Base-by-base conservation (phyloP, 2,329 filamentous ascomycete species). In the Stemphylium vesicarium region DNA sequence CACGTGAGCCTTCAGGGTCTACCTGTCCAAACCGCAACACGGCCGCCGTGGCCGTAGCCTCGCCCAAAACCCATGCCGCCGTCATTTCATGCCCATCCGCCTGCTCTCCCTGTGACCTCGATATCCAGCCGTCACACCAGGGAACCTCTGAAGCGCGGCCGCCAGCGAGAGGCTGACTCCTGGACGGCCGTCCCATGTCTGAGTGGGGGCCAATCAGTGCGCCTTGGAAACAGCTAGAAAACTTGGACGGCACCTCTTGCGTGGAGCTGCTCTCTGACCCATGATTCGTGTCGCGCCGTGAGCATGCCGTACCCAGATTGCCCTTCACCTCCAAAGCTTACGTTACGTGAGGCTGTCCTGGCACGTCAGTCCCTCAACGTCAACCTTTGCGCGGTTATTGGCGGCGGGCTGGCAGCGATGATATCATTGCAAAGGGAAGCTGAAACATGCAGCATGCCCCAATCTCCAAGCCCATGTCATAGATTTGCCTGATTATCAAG, bases 161-260 rank as follows among this genome's bases (percentile, higher is more conserved):
- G 61, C 62, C 57, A 58, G 53, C 58, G 45, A 53, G 42, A 55
- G 59, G 57, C 59, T 47, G 50, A 40, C 40, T 54, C 45, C 45
- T 42, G 31, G 40, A 43, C 40, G 54, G 54, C 44, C 41, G 35
- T 47, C 40, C 46, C 52, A 51, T 55, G 52, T 45, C 26, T 16
- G 40, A 43, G 50, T 56, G 49, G 59, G 61, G 52, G 59, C 72
- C 70, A 72, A 72, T 71, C 70, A 70, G 48, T 46, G 49, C 51
- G 5, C 39, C 53, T 44, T 69, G 58, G 69, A 73, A 72, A 62
- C 62, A 64, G 64, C 69, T 71, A 69, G 69, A 73, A 72, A 68
- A 63, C 66, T 61, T 65, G 65, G 59, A 57, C 56, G 37, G 36
- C 45, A 35, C 18, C 35, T 50, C 55, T 41, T 50, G 58, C 59